phyloP scores from a whole-genome alignment of 1,139 yeast species.

The Hemisphaericaspora lyxosophila region DNA sequence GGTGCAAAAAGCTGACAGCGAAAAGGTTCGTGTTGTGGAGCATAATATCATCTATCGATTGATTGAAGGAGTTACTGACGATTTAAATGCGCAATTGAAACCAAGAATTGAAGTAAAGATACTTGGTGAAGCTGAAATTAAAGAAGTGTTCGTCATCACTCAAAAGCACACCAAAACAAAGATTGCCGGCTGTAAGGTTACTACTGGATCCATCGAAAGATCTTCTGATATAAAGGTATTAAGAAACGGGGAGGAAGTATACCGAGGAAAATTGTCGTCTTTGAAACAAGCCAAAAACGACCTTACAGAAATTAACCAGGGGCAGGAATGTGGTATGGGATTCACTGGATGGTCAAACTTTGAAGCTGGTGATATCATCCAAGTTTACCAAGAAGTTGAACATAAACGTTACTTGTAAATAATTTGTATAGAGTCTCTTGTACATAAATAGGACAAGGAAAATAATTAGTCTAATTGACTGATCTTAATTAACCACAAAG shows the following conservation, averaged over 20 bases:
- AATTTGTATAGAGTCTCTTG: slow-evolving; percentile 8
- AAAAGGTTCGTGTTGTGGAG: slow-evolving; percentile 59
- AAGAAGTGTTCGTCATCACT: slow-evolving; percentile 71
- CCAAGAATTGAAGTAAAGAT: slow-evolving; percentile 71
- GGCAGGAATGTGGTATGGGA: slow-evolving; percentile 85
- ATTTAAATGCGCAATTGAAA: slow-evolving; percentile 57
- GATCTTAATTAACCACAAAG: neutral
- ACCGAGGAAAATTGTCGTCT: slow-evolving; percentile 67
- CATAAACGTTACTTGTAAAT: slow-evolving; percentile 65
- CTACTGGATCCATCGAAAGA: slow-evolving; percentile 64
- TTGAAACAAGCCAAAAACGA: slow-evolving; percentile 85
- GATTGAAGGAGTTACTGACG: slow-evolving; percentile 77
- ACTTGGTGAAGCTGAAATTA: slow-evolving; percentile 66
- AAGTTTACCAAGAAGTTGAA: slow-evolving; percentile 68
- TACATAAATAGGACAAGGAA: slow-evolving; percentile 1
- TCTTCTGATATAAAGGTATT: slow-evolving; percentile 62
- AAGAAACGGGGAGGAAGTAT: slow-evolving; percentile 56
- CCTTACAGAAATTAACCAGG: slow-evolving; percentile 74
- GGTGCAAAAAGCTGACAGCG: slow-evolving; percentile 55
- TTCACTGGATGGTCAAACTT: slow-evolving; percentile 72
- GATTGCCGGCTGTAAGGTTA: slow-evolving; percentile 90
- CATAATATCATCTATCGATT: slow-evolving; percentile 85
- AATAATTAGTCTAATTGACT: neutral
- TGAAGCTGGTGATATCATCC: slow-evolving; percentile 72
- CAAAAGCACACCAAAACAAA: slow-evolving; percentile 49